Evolutionary conservation across 202 grass and related monocot genomes (phyloP).

Genomic region (Schoenoplectus tabernaemontani): DNA sequence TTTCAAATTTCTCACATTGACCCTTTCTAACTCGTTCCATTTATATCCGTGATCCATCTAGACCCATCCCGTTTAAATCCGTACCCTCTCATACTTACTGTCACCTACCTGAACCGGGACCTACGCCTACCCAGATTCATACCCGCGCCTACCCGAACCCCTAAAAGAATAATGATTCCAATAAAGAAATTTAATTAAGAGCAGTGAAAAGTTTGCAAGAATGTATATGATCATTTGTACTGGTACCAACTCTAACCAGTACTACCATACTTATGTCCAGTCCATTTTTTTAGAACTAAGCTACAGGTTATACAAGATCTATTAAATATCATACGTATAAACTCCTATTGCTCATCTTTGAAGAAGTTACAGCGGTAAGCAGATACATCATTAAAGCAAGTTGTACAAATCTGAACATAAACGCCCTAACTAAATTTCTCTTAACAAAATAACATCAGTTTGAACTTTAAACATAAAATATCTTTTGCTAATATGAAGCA

Average conservation of each 20-base stretch:
- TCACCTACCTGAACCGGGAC: too few relatives aligned
- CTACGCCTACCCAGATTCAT: too few relatives aligned
- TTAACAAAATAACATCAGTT: background rate
- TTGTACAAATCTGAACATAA: conserved; percentile 1
- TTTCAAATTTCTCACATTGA: too few relatives aligned
- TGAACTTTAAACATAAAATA: background rate
- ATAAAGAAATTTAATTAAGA: background rate
- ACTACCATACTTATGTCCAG: background rate
- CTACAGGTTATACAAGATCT: background rate
- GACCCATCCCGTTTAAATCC: too few relatives aligned
- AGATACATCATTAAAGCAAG: background rate
- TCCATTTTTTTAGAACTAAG: background rate
- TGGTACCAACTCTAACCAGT: background rate
- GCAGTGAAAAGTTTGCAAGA: background rate
- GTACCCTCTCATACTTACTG: too few relatives aligned
- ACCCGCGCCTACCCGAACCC: too few relatives aligned
- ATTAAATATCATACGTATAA: background rate
- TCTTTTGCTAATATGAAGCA: background rate
- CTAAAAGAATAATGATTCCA: background rate
- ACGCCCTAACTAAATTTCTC: background rate
- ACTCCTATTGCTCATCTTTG: background rate
- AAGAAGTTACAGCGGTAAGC: background rate
- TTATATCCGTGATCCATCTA: too few relatives aligned
- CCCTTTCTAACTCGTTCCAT: too few relatives aligned
- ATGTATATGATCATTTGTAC: background rate